Conservation (phyloP, 2,329 filamentous ascomycete genomes). For the Alternaria burnsii region DNA sequence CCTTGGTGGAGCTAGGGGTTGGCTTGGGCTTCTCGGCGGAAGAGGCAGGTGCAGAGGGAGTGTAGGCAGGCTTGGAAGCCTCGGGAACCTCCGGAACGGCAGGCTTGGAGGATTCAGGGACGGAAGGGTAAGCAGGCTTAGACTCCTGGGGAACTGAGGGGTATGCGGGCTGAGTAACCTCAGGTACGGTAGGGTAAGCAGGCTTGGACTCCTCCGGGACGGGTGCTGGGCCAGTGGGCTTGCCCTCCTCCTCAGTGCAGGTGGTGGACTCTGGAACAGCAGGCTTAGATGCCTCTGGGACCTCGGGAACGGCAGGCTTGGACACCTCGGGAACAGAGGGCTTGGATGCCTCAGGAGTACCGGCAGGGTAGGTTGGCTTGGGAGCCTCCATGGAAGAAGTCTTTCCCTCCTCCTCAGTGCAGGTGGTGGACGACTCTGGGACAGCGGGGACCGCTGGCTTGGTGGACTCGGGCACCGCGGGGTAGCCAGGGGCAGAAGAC, state of each 20-base stretch:
- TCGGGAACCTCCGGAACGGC: slow-evolving; percentile 2
- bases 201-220: slow-evolving; percentile 8
- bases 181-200: not conserved
- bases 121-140: slow-evolving; percentile 3
- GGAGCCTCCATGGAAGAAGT: slow-evolving; percentile 7
- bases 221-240: slow-evolving; percentile 8
- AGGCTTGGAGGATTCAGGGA: not conserved
- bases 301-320: slow-evolving; percentile 21
- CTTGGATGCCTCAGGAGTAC: slow-evolving; percentile 6
- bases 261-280: slow-evolving; percentile 8
- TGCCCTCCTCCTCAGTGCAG: slow-evolving; percentile 11
- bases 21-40: slow-evolving; percentile 24
- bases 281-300: not conserved
- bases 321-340: slow-evolving; percentile 17
- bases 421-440: slow-evolving; percentile 64
- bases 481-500: slow-evolving; percentile 14
- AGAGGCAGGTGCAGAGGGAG: slow-evolving; percentile 2
- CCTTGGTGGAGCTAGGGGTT: slow-evolving; percentile 31
- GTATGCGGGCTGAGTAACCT: not conserved
- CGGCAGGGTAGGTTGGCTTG: slow-evolving; percentile 2
- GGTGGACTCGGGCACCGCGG: slow-evolving; percentile 3
- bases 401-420: slow-evolving; percentile 69
- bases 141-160: slow-evolving; percentile 8
- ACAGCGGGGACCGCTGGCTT: slow-evolving; percentile 14
- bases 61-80: not conserved